Percentiles rank a stretch among this genome's conserved stretches.
These are phyloP conservation scores for Boletellus dicymbophilus DNA, from an alignment of 1,284 basidiomycete genomes.

Conservation along the genomic window DNA sequence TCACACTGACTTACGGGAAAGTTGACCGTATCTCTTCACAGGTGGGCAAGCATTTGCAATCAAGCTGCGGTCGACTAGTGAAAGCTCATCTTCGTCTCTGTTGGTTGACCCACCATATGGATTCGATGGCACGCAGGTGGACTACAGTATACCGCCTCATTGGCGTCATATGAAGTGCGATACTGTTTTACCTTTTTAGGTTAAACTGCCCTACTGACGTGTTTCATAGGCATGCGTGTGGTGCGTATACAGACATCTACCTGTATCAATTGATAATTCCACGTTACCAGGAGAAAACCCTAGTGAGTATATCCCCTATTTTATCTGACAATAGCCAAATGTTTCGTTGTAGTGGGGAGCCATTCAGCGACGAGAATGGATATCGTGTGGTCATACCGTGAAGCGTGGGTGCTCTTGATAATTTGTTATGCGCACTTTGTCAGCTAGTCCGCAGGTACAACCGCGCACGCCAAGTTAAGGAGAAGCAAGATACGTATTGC, in stretches of 20 bases:
- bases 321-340: background rate
- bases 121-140: slow-evolving; percentile 35
- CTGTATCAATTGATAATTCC: background rate
- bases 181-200: background rate
- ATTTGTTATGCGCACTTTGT: background rate
- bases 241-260: slow-evolving; percentile 18
- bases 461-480: slow-evolving; percentile 55
- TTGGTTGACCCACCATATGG: slow-evolving; percentile 48
- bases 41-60: slow-evolving; percentile 52
- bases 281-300: slow-evolving; percentile 25
- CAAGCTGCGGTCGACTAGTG: slow-evolving; percentile 47
- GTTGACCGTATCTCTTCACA: slow-evolving; percentile 24
- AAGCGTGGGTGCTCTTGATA: slow-evolving; percentile 31
- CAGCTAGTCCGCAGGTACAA: slow-evolving; percentile 37
- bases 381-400: slow-evolving; percentile 55
- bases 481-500: slow-evolving; percentile 74
- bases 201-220: background rate
- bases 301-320: slow-evolving; percentile 9
- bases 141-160: slow-evolving; percentile 35
- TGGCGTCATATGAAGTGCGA: slow-evolving; percentile 51
- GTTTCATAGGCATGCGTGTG: slow-evolving; percentile 44
- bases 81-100: slow-evolving; percentile 44
- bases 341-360: slow-evolving; percentile 17
- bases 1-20: slow-evolving; percentile 8
- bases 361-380: slow-evolving; percentile 45